Conservation (phyloP, 1,284 basidiomycete species). For the Neonothopanus nambi region DNA sequence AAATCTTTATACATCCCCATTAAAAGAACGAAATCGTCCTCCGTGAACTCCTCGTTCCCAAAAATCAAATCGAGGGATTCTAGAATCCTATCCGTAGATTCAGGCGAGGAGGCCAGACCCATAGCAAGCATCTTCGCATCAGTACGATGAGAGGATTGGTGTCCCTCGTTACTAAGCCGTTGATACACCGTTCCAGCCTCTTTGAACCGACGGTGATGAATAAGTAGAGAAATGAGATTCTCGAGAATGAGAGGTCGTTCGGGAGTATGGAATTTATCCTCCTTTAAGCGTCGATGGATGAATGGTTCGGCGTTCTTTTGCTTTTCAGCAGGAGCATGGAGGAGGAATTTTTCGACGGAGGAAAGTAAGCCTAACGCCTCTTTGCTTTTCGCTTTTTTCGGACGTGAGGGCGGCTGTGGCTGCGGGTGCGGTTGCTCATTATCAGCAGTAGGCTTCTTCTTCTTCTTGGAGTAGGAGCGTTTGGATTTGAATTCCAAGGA, state of each 20-base stretch:
- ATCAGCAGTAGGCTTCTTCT: too few species aligned
- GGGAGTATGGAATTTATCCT: neutral
- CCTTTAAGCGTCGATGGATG: conserved; percentile 3
- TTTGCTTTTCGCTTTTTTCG: too few species aligned
- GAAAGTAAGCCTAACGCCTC: neutral
- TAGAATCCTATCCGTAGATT: conserved; percentile 19
- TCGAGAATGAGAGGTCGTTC: conserved; percentile 23
- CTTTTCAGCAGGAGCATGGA: neutral
- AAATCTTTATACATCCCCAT: conserved; percentile 34
- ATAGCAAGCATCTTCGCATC: conserved; percentile 43
- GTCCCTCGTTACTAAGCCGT: conserved; percentile 41
- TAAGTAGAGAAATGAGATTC: conserved; percentile 35
- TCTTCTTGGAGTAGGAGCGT: too few species aligned
- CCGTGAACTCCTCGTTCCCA: conserved; percentile 32
- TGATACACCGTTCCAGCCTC: conserved; percentile 41
- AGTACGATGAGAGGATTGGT: conserved; percentile 36
- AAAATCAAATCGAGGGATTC: conserved; percentile 31
- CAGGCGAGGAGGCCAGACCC: conserved; percentile 20
- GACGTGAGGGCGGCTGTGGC: too few species aligned
- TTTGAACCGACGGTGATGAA: conserved; percentile 33
- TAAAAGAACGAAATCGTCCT: conserved; percentile 39
- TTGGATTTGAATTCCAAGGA: too few species aligned
- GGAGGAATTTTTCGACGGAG: conserved; percentile 1
- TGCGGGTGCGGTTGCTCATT: too few species aligned
- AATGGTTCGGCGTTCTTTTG: conserved; percentile 1